Base-by-base conservation (phyloP, 257 asterid species). In the Rehmannia glutinosa region DNA sequence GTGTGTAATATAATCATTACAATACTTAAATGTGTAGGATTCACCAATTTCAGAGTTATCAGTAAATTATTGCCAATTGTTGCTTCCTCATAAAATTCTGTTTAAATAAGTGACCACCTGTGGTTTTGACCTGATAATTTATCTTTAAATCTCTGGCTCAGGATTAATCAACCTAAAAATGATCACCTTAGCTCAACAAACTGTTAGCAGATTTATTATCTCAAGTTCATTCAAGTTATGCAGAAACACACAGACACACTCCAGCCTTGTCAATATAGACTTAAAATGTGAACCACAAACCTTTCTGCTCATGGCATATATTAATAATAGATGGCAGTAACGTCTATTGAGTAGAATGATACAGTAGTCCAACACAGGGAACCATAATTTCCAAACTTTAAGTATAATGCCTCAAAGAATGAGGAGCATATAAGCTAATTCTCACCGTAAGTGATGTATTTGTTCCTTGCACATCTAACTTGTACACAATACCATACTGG, bases 401-500 rank as follows among this genome's bases (percentile, higher is more conserved):
- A 7, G 12, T 27, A 15, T 32, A 10, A 43, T 15, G 24, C 15
- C 21, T 35, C 23, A 57, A 62, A 57, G n/a, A 20, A 52, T 56
- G 57, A 25, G 53, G 50, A 63, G 36, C 50, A 2, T 36, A 46
- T 3, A 53, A 30, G 43, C 2, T 24, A 74, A 51, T 36, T 32
- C 57, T 16, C 9, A 93, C 99, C 85, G 96, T 67, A 38, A 93
- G 81, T 25, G 99, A 88, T 57, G 96, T 90, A 80, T 86, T 20
- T 12, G 71, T 42, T 66, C 86, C 94, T 79, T 93, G 92, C 56
- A 88, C 69, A 42, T 82, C 1, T 64, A 93, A 71, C 86, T 93
- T 91, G 90, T 93, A 93, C 19, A 93, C 86, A 56, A 93, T 56
- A 35, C 99, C 99, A 63, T 81, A 93, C 82, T 93, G 99, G 91